phyloP scores from a whole-genome alignment of 2,329 filamentous ascomycete genomes.

The Phoma sp. region DNA sequence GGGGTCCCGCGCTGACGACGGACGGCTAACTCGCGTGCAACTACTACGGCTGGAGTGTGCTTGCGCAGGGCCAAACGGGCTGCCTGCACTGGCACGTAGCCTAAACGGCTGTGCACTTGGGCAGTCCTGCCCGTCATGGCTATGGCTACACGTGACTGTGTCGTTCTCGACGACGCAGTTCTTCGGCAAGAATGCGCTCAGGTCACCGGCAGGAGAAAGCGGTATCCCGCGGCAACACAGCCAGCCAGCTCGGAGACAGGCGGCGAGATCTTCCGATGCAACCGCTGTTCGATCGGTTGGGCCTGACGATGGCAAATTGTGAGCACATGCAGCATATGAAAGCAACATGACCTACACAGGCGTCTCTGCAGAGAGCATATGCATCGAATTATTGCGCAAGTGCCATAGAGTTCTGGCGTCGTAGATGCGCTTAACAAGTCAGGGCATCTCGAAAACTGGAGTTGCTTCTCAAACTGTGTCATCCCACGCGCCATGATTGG shows the following conservation, averaged over 20 bases:
- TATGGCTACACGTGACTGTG: slow-evolving; percentile 1
- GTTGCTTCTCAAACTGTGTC: slow-evolving; percentile 4
- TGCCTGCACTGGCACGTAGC: slow-evolving; percentile 1
- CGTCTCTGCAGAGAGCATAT: background rate
- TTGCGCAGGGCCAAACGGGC: slow-evolving; percentile 6
- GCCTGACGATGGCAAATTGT: slow-evolving; percentile 4
- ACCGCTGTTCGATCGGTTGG: background rate
- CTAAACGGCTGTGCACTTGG: background rate
- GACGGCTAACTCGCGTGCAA: slow-evolving; percentile 8
- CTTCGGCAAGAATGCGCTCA: slow-evolving; percentile 3
- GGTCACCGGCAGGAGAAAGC: slow-evolving; percentile 6
- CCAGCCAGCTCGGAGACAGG: slow-evolving; percentile 9
- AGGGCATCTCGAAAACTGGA: background rate
- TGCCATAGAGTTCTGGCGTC: background rate
- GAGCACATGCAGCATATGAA: background rate
- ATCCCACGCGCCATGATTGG: slow-evolving; percentile 10
- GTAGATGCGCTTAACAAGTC: background rate
- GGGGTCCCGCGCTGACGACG: slow-evolving; percentile 15
- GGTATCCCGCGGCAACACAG: slow-evolving; percentile 11
- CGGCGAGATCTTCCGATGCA: slow-evolving; percentile 10
- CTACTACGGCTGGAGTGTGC: slow-evolving; percentile 2
- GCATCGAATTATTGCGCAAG: background rate
- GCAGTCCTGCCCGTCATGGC: background rate
- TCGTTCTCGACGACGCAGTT: background rate
- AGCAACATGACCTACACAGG: background rate